Conservation (phyloP, 2,329 filamentous ascomycete species). For the Verticillium alfalfae region DNA sequence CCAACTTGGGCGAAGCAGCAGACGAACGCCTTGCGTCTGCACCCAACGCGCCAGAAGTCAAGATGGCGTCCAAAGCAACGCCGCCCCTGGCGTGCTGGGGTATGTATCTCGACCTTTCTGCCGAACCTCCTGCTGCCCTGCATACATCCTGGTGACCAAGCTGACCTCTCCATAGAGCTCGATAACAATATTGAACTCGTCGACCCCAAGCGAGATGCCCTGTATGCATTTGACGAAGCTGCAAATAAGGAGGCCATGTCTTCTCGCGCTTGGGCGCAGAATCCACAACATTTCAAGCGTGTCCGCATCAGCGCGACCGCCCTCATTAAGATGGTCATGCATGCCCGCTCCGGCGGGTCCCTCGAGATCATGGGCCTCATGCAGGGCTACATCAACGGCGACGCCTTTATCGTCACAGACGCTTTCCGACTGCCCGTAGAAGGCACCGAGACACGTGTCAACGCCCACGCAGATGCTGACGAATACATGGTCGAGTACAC, state of each 20-base stretch:
- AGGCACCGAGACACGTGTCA: slow-evolving; percentile 96
- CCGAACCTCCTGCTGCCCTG: neutral
- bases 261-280: slow-evolving; percentile 67
- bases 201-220: slow-evolving; percentile 81
- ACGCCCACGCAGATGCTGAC: slow-evolving; percentile 91
- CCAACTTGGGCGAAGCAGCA: neutral
- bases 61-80: neutral
- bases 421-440: slow-evolving; percentile 92
- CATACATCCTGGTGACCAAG: neutral
- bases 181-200: slow-evolving; percentile 81
- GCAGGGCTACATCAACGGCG: slow-evolving; percentile 85
- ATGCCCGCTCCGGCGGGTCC: slow-evolving; percentile 87
- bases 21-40: neutral
- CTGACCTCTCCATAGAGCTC: slow-evolving; percentile 55
- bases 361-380: slow-evolving; percentile 98
- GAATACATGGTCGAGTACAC: slow-evolving; percentile 94
- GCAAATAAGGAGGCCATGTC: slow-evolving; percentile 62
- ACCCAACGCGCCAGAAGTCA: neutral
- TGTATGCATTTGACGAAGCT: slow-evolving; percentile 74
- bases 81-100: neutral
- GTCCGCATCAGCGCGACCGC: slow-evolving; percentile 92
- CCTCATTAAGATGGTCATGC: slow-evolving; percentile 98
- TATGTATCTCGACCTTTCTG: neutral
- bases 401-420: slow-evolving; percentile 88
- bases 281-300: slow-evolving; percentile 85